Evolutionary conservation across 345 rosid genomes (phyloP).

Genomic region (Eucalyptus pumila): DNA sequence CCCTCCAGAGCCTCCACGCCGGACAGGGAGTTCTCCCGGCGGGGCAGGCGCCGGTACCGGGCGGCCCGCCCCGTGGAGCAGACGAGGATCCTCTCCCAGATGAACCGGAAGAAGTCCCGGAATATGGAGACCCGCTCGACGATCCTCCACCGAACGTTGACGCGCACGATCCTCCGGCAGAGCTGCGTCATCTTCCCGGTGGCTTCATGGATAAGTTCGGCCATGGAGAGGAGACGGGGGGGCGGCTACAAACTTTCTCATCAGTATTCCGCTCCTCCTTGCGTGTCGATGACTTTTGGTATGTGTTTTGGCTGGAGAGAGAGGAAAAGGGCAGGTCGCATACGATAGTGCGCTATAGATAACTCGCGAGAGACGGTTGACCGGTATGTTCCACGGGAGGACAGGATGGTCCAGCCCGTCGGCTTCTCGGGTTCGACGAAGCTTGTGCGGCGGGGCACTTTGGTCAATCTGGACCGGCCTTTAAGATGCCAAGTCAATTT

Average conservation of each 20-base stretch:
- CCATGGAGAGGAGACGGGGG: neutral
- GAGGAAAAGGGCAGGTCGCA: neutral
- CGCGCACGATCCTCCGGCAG: slow-evolving; percentile 39
- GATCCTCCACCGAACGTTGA: slow-evolving; percentile 42
- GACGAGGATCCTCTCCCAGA: slow-evolving; percentile 74
- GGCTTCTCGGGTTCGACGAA: slow-evolving; percentile 20
- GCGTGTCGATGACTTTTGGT: neutral
- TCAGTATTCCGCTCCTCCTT: neutral
- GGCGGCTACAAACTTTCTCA: neutral
- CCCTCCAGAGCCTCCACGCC: neutral
- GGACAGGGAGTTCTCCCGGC: slow-evolving; percentile 16
- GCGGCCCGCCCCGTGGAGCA: slow-evolving; percentile 47
- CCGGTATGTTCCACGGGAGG: slow-evolving; percentile 8
- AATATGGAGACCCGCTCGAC: slow-evolving; percentile 45
- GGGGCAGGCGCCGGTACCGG: slow-evolving; percentile 37
- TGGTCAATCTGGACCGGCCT: slow-evolving; percentile 1
- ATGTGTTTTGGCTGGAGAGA: neutral
- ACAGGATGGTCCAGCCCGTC: slow-evolving; percentile 27
- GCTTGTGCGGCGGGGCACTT: neutral
- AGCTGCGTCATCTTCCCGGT: slow-evolving; percentile 41
- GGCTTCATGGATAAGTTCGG: slow-evolving; percentile 14
- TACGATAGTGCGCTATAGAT: neutral
- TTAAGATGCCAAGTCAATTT: neutral
- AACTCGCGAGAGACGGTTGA: slow-evolving; percentile 15
- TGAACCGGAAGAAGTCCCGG: slow-evolving; percentile 43